Percentiles rank a stretch among this genome's conserved stretches.
phyloP scores from a whole-genome alignment of 257 asterid species.

The Petunia secreta region DNA sequence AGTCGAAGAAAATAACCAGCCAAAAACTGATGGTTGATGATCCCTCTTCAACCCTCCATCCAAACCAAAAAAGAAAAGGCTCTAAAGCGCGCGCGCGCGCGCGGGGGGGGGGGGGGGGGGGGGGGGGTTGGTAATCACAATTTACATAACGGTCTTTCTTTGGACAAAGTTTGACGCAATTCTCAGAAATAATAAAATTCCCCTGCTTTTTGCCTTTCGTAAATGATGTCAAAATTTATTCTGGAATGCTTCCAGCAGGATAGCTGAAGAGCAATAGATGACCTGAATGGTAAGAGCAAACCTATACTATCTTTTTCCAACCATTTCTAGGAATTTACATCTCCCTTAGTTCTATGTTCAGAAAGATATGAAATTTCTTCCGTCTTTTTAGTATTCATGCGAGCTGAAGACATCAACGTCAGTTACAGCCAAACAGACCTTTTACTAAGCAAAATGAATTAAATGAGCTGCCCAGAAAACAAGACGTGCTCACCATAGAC shows the following conservation, averaged over 20 bases:
- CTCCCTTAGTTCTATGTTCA: not conserved
- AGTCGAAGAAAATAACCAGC: constrained; percentile 13
- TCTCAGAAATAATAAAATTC: constrained; percentile 11
- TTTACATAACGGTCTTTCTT: not conserved
- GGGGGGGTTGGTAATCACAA: not conserved
- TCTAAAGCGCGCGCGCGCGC: not conserved
- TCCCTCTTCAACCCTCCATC: constrained; percentile 11
- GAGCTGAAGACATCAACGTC: constrained; percentile 18
- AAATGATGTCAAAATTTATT: constrained; percentile 13
- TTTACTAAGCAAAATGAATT: constrained; percentile 2
- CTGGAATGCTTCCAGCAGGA: not conserved
- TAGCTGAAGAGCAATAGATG: not conserved
- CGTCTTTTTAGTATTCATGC: not conserved
- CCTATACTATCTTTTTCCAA: constrained; percentile 1
- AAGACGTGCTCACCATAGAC: constrained; percentile 82
- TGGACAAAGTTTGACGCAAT: not conserved
- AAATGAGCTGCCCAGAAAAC: not conserved
- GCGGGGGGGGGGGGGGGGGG: not conserved
- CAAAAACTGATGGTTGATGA: not conserved
- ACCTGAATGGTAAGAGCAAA: constrained; percentile 7
- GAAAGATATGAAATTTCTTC: not conserved
- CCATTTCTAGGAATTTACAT: constrained; percentile 10
- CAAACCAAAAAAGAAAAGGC: not conserved
- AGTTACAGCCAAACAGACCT: constrained; percentile 16
- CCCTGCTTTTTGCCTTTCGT: not conserved